Percentiles rank a stretch among this genome's conserved stretches.
These are phyloP conservation scores for Colletotrichum caudatum DNA, from an alignment of 2,329 filamentous ascomycete species.

Conservation along the genomic window DNA sequence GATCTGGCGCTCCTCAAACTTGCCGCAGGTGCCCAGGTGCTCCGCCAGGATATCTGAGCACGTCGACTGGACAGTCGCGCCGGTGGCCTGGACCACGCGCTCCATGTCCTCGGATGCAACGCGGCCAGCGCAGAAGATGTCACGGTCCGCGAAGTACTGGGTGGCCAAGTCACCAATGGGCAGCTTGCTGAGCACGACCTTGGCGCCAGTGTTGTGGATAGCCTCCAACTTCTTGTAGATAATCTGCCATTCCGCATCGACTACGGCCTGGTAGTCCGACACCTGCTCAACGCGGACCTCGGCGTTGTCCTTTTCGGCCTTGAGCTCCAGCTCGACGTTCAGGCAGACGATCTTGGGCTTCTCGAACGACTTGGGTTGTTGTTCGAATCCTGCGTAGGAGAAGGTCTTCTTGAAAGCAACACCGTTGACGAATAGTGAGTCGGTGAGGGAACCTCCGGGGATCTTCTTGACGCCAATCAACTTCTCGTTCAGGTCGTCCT, in stretches of 20 bases:
- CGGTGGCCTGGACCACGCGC: constrained; percentile 93
- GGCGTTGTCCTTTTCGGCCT: constrained; percentile 99
- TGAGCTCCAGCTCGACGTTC: constrained; percentile 97
- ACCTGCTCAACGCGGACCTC: constrained; percentile 98
- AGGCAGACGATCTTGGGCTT: constrained; percentile 97
- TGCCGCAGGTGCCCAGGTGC: constrained; percentile 90
- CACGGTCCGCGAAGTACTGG: constrained; percentile 96
- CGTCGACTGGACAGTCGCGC: constrained; percentile 91
- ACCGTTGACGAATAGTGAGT: constrained; percentile 96
- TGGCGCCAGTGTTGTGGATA: constrained; percentile 91
- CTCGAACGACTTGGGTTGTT: constrained; percentile 95
- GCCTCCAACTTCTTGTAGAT: constrained; percentile 99
- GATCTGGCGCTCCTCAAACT: constrained; percentile 96
- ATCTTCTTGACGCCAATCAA: constrained; percentile 99
- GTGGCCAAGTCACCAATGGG: constrained; percentile 98
- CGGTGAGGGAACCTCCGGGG: constrained; percentile 93
- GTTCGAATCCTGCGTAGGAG: constrained; percentile 98
- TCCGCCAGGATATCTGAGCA: constrained; percentile 93
- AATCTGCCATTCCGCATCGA: constrained; percentile 99
- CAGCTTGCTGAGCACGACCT: constrained; percentile 96
- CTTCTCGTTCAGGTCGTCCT: constrained; percentile 97
- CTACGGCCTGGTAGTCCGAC: constrained; percentile 98
- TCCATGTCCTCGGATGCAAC: constrained; percentile 94
- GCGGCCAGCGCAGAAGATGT: constrained; percentile 97
- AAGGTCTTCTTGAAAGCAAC: constrained; percentile 99